A percentile compares a stretch with the other conserved stretches of the same genome.
phyloP scores from a whole-genome alignment of 164 flowering plant species.

The Magnolia sinica region DNA sequence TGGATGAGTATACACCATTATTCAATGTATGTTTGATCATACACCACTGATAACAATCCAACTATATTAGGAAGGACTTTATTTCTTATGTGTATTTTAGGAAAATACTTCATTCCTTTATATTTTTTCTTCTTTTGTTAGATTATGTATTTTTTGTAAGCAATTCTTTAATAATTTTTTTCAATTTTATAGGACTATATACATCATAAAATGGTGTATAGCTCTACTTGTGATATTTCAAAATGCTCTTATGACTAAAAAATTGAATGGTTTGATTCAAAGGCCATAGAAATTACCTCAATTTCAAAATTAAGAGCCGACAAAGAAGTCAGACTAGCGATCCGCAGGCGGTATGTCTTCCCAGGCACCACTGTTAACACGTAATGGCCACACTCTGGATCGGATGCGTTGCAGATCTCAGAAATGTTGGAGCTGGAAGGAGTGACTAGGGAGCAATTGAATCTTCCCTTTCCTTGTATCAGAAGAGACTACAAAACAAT shows the following conservation, averaged over 20 bases:
- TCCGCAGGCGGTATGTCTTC: slow-evolving; percentile 68
- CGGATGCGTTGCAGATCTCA: slow-evolving; percentile 48
- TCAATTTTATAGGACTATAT: too few relatives aligned
- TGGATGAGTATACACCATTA: too few relatives aligned
- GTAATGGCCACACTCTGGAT: slow-evolving; percentile 62
- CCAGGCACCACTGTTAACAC: slow-evolving; percentile 61
- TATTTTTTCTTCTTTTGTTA: too few relatives aligned
- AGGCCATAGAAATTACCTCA: slow-evolving; percentile 37
- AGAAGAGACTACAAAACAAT: slow-evolving; percentile 64
- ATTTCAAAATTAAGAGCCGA: slow-evolving; percentile 79
- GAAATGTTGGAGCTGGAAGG: slow-evolving; percentile 13
- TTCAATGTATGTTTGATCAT: too few relatives aligned
- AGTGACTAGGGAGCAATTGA: slow-evolving; percentile 47
- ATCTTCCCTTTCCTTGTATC: slow-evolving; percentile 80
- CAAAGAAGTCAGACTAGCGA: slow-evolving; percentile 64
- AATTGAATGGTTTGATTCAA: background rate
- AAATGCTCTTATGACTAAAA: too few relatives aligned
- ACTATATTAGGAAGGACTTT: too few relatives aligned
- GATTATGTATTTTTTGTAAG: too few relatives aligned
- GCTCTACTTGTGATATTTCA: too few relatives aligned
- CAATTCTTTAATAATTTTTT: background rate
- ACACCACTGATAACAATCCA: too few relatives aligned
- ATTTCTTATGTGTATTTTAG: too few relatives aligned
- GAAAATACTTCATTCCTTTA: too few relatives aligned
- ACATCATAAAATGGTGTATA: too few relatives aligned